Conservation (phyloP, 1,284 basidiomycete species). For the Malassezia pachydermatis region DNA sequence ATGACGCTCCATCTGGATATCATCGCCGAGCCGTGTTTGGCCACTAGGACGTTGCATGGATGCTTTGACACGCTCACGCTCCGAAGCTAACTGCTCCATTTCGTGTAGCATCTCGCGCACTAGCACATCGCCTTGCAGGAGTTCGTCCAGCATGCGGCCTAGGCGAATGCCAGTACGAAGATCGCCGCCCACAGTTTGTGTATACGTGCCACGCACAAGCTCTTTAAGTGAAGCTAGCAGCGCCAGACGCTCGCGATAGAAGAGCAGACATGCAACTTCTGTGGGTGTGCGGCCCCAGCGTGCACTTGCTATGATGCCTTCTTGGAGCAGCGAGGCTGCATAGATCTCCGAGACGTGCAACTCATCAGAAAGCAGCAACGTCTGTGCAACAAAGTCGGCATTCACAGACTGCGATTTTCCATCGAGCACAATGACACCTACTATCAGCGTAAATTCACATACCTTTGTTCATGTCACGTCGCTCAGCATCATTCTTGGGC, state of each 20-base stretch:
- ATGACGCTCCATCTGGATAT: constrained; percentile 39
- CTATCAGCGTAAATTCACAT: no score
- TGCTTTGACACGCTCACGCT: constrained; percentile 20
- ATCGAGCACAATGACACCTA: constrained; percentile 36
- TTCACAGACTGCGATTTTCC: constrained; percentile 34
- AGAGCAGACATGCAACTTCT: constrained; percentile 41
- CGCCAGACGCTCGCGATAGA: constrained; percentile 40
- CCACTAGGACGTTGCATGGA: constrained; percentile 20
- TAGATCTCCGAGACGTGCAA: constrained; percentile 39
- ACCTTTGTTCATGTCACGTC: constrained; percentile 39
- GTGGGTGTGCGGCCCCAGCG: constrained; percentile 37
- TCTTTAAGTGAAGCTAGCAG: constrained; percentile 38
- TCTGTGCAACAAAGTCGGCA: constrained; percentile 41
- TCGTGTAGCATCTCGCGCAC: constrained; percentile 18
- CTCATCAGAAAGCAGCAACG: constrained; percentile 34
- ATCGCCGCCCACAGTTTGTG: constrained; percentile 32
- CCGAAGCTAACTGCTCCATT: constrained; percentile 28
- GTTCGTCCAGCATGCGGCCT: constrained; percentile 32
- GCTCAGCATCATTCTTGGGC: constrained; percentile 30
- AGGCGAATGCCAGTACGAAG: constrained; percentile 34
- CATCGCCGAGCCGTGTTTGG: constrained; percentile 27
- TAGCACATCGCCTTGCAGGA: constrained; percentile 15
- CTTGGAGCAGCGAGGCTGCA: constrained; percentile 44
- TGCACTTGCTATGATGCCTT: constrained; percentile 30
- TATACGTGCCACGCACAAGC: constrained; percentile 34